These are phyloP conservation scores for Apiospora aurea DNA, from an alignment of 2,329 filamentous ascomycete genomes.

Conservation along the genomic window DNA sequence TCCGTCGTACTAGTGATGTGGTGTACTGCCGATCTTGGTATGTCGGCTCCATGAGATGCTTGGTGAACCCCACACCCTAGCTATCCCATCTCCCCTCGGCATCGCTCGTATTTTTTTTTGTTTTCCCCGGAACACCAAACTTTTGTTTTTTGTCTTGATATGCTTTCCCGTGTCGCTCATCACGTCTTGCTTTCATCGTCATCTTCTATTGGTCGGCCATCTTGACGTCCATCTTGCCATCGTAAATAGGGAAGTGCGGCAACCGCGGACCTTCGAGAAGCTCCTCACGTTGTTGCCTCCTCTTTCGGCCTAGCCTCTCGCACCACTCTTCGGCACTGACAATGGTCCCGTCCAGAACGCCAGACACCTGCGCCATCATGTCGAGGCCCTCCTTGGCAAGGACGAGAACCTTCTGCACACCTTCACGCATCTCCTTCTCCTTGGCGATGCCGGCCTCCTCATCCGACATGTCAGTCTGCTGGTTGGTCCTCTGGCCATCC, in stretches of 20 bases:
- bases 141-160: constrained; percentile 13
- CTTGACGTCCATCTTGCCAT: constrained; percentile 27
- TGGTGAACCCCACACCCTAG: constrained; percentile 18
- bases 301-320: constrained; percentile 70
- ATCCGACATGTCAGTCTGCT: constrained; percentile 36
- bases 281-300: constrained; percentile 42
- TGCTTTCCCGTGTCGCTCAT: neutral
- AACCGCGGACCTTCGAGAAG: constrained; percentile 32
- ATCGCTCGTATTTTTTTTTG: constrained; percentile 8
- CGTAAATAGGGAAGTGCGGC: constrained; percentile 18
- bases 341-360: constrained; percentile 87
- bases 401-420: constrained; percentile 80
- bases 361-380: constrained; percentile 91
- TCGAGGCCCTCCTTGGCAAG: constrained; percentile 90
- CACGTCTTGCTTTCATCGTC: constrained; percentile 5
- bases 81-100: constrained; percentile 21
- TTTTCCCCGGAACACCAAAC: neutral
- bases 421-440: constrained; percentile 56
- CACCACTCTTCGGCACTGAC: constrained; percentile 93
- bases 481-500: constrained; percentile 40
- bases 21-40: constrained; percentile 11
- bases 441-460: constrained; percentile 47
- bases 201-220: constrained; percentile 18
- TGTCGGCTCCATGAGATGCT: constrained; percentile 22
- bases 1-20: constrained; percentile 11